Conservation (phyloP, 2,329 filamentous ascomycete genomes). For the Ramularia endophylla region DNA sequence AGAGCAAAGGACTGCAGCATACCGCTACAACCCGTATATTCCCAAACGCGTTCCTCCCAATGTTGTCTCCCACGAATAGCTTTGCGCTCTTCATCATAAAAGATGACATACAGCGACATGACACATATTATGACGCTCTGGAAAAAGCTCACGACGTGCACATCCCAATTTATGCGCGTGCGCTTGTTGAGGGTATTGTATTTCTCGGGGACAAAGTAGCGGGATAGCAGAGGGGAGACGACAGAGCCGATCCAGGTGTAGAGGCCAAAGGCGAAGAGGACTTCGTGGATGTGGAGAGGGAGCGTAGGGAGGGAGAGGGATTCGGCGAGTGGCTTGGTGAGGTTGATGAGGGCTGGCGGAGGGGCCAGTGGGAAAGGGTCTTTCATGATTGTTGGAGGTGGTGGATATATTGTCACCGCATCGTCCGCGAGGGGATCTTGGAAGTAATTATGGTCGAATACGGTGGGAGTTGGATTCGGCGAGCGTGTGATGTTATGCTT, state of each 20-base stretch:
- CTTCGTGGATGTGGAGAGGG: constrained; percentile 71
- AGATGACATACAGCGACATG: constrained; percentile 69
- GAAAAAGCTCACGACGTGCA: constrained; percentile 76
- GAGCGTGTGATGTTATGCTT: too few species aligned
- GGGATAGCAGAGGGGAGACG: constrained; percentile 62
- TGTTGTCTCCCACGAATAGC: constrained; percentile 46
- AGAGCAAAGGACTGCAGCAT: constrained; percentile 70
- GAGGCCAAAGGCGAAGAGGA: constrained; percentile 58
- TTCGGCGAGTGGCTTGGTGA: constrained; percentile 60
- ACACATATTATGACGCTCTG: constrained; percentile 68
- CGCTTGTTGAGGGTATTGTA: constrained; percentile 58
- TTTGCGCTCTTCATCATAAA: constrained; percentile 59
- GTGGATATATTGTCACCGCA: constrained; percentile 9
- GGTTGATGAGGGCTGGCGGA: constrained; percentile 50
- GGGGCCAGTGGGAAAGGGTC: constrained; percentile 63
- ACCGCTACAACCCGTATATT: constrained; percentile 65
- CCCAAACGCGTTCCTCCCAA: constrained; percentile 61
- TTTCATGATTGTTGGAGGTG: constrained; percentile 50
- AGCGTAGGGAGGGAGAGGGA: constrained; percentile 58
- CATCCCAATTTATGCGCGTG: constrained; percentile 75
- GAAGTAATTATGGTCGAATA: neutral
- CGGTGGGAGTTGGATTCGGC: neutral
- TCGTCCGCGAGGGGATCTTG: constrained; percentile 3
- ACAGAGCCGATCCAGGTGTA: constrained; percentile 64
- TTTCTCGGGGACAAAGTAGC: constrained; percentile 53